Percentiles rank a stretch among this genome's conserved stretches.
These are phyloP conservation scores for Sphaerosporella brunnea DNA, from an alignment of 495 filamentous ascomycete genomes.

Conservation along the genomic window DNA sequence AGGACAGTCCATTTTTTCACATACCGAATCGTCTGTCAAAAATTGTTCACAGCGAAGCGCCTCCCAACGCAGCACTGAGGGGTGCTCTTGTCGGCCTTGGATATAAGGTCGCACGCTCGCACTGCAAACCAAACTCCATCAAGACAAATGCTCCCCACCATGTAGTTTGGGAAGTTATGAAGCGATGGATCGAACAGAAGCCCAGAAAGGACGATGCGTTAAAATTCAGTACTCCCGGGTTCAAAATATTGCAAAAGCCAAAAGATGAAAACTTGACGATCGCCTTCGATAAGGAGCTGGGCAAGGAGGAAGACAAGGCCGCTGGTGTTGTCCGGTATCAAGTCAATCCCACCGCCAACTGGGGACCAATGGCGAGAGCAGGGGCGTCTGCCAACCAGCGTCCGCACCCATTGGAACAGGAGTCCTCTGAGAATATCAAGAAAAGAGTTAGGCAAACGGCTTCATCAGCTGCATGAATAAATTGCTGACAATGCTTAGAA, in stretches of 20 bases:
- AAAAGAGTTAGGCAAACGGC: background rate
- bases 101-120: conserved; percentile 63
- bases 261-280: conserved; percentile 38
- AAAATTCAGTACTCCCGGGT: conserved; percentile 50
- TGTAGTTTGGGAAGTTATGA: conserved; percentile 83
- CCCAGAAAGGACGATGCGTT: conserved; percentile 47
- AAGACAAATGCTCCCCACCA: conserved; percentile 81
- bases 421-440: background rate
- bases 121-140: conserved; percentile 72
- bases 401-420: background rate
- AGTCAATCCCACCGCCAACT: conserved; percentile 70
- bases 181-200: conserved; percentile 46
- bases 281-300: conserved; percentile 67
- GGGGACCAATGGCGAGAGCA: conserved; percentile 77
- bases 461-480: background rate
- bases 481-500: background rate
- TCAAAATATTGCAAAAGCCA: conserved; percentile 35
- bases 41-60: conserved; percentile 56
- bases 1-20: conserved; percentile 60
- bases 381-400: background rate
- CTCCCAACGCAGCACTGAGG: conserved; percentile 49
- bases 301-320: conserved; percentile 40
- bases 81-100: conserved; percentile 67
- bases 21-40: conserved; percentile 52
- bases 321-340: conserved; percentile 67